Percentiles rank a stretch among this genome's conserved stretches.
Evolutionary conservation across 2,329 filamentous ascomycete genomes (phyloP).

Genomic region (Paramyrothecium roridum): DNA sequence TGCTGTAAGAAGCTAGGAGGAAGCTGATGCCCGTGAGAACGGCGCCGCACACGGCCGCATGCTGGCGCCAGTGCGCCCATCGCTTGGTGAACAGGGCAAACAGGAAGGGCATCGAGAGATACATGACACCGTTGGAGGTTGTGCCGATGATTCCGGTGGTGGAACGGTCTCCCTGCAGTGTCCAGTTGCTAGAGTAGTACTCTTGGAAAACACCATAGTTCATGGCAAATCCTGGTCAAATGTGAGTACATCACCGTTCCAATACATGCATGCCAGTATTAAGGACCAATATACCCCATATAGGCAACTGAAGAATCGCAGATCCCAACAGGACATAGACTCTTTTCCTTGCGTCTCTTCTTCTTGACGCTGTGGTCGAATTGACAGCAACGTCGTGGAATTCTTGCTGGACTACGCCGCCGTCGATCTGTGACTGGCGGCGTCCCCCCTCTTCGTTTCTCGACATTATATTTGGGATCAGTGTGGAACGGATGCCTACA

Average conservation of each 20-base stretch:
- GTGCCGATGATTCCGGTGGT: slow-evolving; percentile 11
- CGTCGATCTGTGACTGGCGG: no score
- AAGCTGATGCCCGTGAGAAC: slow-evolving; percentile 8
- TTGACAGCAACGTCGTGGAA: no score
- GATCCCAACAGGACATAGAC: neutral
- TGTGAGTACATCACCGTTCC: neutral
- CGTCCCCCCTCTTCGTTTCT: no score
- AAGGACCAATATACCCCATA: neutral
- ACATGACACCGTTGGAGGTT: slow-evolving; percentile 13
- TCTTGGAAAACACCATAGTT: slow-evolving; percentile 15
- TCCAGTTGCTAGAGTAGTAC: slow-evolving; percentile 9
- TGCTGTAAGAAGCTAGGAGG: slow-evolving; percentile 9
- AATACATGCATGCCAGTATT: neutral
- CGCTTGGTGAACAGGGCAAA: slow-evolving; percentile 10
- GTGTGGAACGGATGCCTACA: no score
- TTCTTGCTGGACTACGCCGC: no score
- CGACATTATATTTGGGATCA: no score
- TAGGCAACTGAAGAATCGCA: neutral
- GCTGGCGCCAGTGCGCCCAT: slow-evolving; percentile 9
- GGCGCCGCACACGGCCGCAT: slow-evolving; percentile 7
- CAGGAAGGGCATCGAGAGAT: slow-evolving; percentile 12
- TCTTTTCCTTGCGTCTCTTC: neutral
- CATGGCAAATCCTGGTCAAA: slow-evolving; percentile 10
- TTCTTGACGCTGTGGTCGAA: no score
- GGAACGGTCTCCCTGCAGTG: slow-evolving; percentile 5